phyloP scores from a whole-genome alignment of 805 yeast species.

The Metschnikowia lochheadii region DNA sequence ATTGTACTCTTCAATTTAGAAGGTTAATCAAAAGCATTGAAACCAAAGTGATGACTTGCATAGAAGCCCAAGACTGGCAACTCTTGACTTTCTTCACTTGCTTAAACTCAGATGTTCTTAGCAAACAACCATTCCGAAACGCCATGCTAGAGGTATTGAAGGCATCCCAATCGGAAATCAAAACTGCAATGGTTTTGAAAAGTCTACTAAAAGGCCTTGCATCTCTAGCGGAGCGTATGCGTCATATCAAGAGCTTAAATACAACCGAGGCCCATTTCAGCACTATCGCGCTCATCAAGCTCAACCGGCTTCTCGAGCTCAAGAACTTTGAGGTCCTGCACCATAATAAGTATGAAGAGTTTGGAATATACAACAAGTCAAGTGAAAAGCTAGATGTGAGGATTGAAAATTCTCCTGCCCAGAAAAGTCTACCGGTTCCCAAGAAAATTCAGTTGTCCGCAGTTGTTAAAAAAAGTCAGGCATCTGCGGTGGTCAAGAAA shows the following conservation, averaged over 20 bases:
- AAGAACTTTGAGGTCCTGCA: conserved; percentile 5
- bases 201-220: neutral
- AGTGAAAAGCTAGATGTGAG: conserved; percentile 1
- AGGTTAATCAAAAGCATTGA: neutral
- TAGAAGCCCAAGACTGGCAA: neutral
- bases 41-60: neutral
- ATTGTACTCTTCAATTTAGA: neutral
- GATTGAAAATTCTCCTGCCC: neutral
- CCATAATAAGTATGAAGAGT: conserved; percentile 5
- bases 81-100: neutral
- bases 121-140: neutral
- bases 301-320: conserved; percentile 10
- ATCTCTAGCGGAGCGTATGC: conserved; percentile 1
- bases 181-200: neutral
- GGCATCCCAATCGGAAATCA: neutral
- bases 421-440: neutral
- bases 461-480: too few species aligned
- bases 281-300: conserved; percentile 11
- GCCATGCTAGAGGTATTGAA: neutral
- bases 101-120: neutral
- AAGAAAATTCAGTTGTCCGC: too few species aligned
- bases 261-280: conserved; percentile 5
- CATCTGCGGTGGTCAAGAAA: neutral
- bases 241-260: neutral
- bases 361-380: neutral